These are phyloP conservation scores for Diatrype stigma DNA, from an alignment of 2,329 filamentous ascomycete species.

Conservation along the genomic window DNA sequence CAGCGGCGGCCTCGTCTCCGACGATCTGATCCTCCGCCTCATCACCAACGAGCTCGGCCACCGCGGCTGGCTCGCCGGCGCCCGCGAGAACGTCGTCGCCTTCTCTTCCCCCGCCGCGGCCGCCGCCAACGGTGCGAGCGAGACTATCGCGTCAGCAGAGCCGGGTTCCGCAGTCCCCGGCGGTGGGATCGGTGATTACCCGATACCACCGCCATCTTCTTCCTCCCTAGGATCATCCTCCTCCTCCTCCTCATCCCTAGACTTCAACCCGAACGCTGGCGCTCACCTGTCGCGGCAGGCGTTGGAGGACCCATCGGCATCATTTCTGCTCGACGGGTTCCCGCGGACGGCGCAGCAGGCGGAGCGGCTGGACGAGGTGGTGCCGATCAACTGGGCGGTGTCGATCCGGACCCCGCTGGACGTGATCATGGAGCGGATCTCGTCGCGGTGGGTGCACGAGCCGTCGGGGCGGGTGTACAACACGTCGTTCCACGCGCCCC, in stretches of 20 bases:
- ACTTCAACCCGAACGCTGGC: constrained; percentile 33
- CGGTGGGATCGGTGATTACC: no score
- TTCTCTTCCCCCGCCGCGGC: constrained; percentile 41
- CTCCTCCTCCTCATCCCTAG: constrained; percentile 25
- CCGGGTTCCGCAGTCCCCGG: no score
- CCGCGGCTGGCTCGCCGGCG: constrained; percentile 72
- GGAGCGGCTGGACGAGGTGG: constrained; percentile 67
- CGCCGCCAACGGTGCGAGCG: constrained; percentile 34
- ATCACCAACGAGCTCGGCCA: constrained; percentile 85
- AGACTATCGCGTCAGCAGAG: no score
- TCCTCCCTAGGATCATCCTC: no score
- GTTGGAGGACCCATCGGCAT: constrained; percentile 71
- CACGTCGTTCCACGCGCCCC: constrained; percentile 84
- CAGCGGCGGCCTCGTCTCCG: constrained; percentile 82
- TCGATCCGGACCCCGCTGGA: constrained; percentile 79
- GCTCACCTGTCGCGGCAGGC: constrained; percentile 35
- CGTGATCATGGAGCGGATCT: constrained; percentile 85
- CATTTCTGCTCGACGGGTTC: constrained; percentile 95
- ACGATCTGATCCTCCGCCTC: constrained; percentile 84
- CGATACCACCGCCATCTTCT: constrained; percentile 22
- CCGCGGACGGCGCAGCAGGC: constrained; percentile 84
- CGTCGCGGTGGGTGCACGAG: constrained; percentile 89
- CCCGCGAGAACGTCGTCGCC: constrained; percentile 46
- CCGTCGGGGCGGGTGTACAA: constrained; percentile 93
- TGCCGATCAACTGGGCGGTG: constrained; percentile 94